Evolutionary conservation across 495 filamentous ascomycete species (phyloP), one percentile per base, ranked within the genome.

Genomic region (Elasticomyces elasticus): DNA sequence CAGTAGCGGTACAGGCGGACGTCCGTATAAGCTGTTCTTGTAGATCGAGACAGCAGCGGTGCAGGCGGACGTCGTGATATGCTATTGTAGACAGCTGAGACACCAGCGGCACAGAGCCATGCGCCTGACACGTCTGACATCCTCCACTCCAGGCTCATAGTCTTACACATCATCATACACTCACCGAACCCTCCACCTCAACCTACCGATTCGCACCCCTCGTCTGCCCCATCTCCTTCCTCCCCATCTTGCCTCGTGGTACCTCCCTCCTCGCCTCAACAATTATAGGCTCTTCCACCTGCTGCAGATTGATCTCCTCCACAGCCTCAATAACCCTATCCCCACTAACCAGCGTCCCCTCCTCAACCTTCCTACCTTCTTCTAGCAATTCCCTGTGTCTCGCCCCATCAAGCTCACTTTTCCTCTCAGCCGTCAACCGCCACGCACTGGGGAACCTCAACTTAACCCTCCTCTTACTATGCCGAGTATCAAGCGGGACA

Each of bases 401-500:
- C 33, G 73, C 70, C 31, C 73, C 79, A 37, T 77, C 76, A 43
- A 96, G 68, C 64, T 83, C 74, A 61, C 72, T 66, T 65, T 73
- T 80, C 57, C 87, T 77, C 69, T 82, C 75, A 51, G 79, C 72
- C 5, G 81, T 88, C 79, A 96, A 71, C 37, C 73, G 76, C 92
- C 92, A 98, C 50, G 79, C 75, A 54, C 79, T 74, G 1, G 92
- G 92, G 72, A 95, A 97, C 51, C 71, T 76, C 27, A 74, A 76
- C 60, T 78, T 78, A 38, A 54, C 49, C 71, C 86, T 90, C 49
- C 76, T 75, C 62, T 79, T 82, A 69, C 94, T 83, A 66, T 97
- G 91, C 61, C 92, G 79, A 30, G 86, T 85, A 66, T 98, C 91
- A 12, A 97, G 75, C 11, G 94, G 91, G 19, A 99, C 70, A 66